Base-by-base conservation (phyloP, 306 rosid genomes). In the Oemleria cerasiformis region DNA sequence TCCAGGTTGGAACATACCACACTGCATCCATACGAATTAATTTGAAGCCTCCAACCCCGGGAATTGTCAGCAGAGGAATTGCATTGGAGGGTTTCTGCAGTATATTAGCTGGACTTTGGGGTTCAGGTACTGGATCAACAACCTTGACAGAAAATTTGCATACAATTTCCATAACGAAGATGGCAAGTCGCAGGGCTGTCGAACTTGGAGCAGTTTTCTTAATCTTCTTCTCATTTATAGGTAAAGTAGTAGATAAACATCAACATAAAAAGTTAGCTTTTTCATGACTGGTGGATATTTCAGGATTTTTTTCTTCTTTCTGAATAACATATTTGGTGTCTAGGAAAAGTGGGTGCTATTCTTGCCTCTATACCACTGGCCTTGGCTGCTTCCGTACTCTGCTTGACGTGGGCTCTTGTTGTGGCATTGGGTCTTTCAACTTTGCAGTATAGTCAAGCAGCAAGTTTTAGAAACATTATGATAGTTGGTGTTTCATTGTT, bases 11-110 rank as follows among this genome's bases (percentile, higher is more conserved):
- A 77, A 89, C 96, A 20, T 94, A 94, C 80, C 91, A 73, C 74
- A 70, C 90, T 30, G 67, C 87, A 51, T 88, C 96, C 67, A 34
- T 84, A 70, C 80, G 71, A 71, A 76, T 85, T 55, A 85, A 83
- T 83, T 68, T 80, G 73, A 86, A 84, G 86, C 87, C 91, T 72
- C 96, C 96, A 59, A 85, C 84, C 41, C 81, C 90, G 9, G 92
- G 92, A 74, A 86, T 90, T 68, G 96, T 94, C 55, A 89, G 98
- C 81, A 80, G 98, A 80, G 98, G 98, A 68, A 91, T 94, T 82
- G 98, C 92, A 15, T 44, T 94, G 78, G 98, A 94, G 84, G 98
- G 98, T 70, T 87, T 94, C 79, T 94, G 98, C 76, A 86, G 98
- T 74, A 82, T 94, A 74, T 78, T 94, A 78, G 92, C 97, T 49